These are phyloP conservation scores for Calocera cornea DNA, from an alignment of 768 basidiomycete species.

Conservation along the genomic window DNA sequence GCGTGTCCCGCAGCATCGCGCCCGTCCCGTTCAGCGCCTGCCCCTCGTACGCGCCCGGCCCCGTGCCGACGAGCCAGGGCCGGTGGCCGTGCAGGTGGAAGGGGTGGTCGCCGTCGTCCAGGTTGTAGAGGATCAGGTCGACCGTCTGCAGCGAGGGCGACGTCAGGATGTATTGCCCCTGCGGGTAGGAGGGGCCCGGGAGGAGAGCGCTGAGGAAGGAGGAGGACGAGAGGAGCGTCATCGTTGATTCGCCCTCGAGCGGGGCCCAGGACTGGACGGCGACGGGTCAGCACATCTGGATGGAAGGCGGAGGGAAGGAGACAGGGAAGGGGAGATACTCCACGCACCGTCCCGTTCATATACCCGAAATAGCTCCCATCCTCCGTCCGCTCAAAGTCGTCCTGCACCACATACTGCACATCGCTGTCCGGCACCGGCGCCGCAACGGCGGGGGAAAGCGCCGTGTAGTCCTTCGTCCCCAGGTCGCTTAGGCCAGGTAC, in stretches of 20 bases:
- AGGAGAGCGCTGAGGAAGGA: not conserved
- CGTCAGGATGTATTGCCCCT: slow-evolving; percentile 5
- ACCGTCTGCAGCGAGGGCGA: slow-evolving; percentile 1
- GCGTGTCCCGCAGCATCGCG: not conserved
- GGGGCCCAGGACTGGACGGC: slow-evolving; percentile 8
- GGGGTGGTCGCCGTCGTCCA: slow-evolving; percentile 14
- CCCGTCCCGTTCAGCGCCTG: not conserved
- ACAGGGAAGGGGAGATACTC: not conserved
- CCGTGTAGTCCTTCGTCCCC: not conserved
- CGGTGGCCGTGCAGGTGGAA: slow-evolving; percentile 13
- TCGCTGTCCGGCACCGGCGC: not conserved
- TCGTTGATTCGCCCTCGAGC: not conserved
- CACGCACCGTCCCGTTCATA: slow-evolving; percentile 2
- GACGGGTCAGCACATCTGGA: not conserved
- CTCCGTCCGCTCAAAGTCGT: not conserved
- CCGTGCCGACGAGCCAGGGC: slow-evolving; percentile 9
- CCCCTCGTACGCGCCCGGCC: not conserved
- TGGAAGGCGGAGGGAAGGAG: not conserved
- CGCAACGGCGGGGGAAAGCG: not conserved
- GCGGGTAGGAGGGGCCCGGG: not conserved
- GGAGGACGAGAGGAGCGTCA: not conserved
- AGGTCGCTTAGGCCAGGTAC: not conserved
- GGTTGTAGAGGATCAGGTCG: slow-evolving; percentile 9
- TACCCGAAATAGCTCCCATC: not conserved
- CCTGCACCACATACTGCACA: not conserved